Evolutionary conservation across 73 alveolate genomes (phyloP).

Genomic region (Strombidium stylifer): DNA sequence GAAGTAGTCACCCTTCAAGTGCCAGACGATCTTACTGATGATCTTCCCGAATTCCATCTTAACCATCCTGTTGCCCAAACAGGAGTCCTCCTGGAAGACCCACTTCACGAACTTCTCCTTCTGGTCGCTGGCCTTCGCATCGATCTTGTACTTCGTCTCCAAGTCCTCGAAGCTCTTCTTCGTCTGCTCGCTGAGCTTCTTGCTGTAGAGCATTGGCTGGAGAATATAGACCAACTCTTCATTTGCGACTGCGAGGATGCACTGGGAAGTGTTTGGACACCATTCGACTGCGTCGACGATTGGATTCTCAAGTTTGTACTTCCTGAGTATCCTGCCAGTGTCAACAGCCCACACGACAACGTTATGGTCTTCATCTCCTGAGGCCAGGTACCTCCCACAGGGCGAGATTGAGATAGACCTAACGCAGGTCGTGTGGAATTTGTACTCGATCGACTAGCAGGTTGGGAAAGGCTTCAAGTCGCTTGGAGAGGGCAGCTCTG

Average conservation of each 20-base stretch:
- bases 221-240: slow-evolving; percentile 24
- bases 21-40: slow-evolving; percentile 49
- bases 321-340: slow-evolving; percentile 37
- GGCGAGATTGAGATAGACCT: slow-evolving; percentile 63
- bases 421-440: slow-evolving; percentile 66
- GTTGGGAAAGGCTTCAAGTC: slow-evolving; percentile 97
- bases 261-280: slow-evolving; percentile 17
- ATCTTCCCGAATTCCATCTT: slow-evolving; percentile 29
- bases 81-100: slow-evolving; percentile 1
- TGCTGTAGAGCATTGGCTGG: slow-evolving; percentile 14
- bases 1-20: slow-evolving; percentile 92
- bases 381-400: slow-evolving; percentile 52
- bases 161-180: not conserved
- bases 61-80: slow-evolving; percentile 1
- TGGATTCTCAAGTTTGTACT: slow-evolving; percentile 27
- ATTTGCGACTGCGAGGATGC: slow-evolving; percentile 39
- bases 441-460: slow-evolving; percentile 73
- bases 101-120: slow-evolving; percentile 12
- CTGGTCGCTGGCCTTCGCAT: not conserved
- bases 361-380: slow-evolving; percentile 57
- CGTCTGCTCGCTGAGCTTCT: not conserved
- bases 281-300: slow-evolving; percentile 39
- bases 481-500: slow-evolving; percentile 96
- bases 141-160: slow-evolving; percentile 2
- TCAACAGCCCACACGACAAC: slow-evolving; percentile 43